These are phyloP conservation scores for Podosphaera leucotricha DNA, from an alignment of 2,329 filamentous ascomycete species.

Conservation along the genomic window DNA sequence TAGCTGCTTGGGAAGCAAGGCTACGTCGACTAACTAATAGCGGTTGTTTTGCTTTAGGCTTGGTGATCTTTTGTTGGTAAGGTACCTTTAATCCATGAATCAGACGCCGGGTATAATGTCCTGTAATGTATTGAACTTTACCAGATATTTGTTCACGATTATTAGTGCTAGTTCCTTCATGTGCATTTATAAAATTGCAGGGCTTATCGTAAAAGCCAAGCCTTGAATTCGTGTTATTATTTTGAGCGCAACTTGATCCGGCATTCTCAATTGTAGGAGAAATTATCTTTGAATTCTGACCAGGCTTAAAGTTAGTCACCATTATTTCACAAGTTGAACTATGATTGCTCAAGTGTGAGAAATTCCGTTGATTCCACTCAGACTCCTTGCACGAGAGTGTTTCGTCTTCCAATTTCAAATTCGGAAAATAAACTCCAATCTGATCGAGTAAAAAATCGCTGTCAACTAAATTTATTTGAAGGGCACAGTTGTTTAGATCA, in stretches of 20 bases:
- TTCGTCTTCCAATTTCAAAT: neutral
- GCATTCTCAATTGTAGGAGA: neutral
- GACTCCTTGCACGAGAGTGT: neutral
- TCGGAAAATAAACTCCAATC: neutral
- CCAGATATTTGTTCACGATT: neutral
- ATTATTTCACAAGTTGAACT: slow-evolving; percentile 1
- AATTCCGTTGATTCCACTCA: neutral
- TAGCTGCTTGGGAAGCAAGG: neutral
- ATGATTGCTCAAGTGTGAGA: neutral
- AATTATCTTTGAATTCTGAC: neutral
- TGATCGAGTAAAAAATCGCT: neutral
- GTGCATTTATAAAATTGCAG: neutral
- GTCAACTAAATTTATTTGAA: neutral
- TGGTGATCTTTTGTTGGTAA: neutral
- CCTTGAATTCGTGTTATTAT: neutral
- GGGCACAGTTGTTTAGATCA: neutral
- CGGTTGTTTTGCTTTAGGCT: slow-evolving; percentile 2
- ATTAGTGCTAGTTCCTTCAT: neutral
- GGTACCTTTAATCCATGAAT: neutral
- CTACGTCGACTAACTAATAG: neutral
- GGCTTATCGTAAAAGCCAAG: neutral
- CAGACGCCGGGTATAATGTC: neutral
- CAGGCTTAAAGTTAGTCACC: neutral
- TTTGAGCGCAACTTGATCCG: neutral
- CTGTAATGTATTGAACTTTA: neutral